Percentiles rank a stretch among this genome's conserved stretches.
phyloP scores from a whole-genome alignment of 257 asterid genomes.

The Przewalskia tangutica region DNA sequence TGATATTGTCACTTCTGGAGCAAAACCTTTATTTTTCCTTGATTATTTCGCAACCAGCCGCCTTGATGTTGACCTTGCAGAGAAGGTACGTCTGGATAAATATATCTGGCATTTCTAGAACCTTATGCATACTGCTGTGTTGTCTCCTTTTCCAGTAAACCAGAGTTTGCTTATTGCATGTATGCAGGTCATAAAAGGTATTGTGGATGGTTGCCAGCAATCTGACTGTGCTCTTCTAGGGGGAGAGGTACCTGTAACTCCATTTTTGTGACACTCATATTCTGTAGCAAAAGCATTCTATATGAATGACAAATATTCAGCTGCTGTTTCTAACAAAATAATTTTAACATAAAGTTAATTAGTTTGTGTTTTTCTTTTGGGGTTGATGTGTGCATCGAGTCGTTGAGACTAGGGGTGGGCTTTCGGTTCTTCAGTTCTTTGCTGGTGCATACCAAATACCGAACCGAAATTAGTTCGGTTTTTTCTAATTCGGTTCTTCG shows the following conservation, averaged over 20 bases:
- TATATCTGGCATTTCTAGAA: background rate
- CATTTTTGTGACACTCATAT: background rate
- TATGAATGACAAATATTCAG: background rate
- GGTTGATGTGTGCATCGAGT: background rate
- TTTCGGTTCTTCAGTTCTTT: too few relatives aligned
- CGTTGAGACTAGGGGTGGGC: background rate
- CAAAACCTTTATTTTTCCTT: constrained; percentile 92
- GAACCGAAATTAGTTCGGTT: too few relatives aligned
- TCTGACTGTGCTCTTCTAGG: constrained; percentile 89
- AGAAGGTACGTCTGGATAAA: constrained; percentile 39
- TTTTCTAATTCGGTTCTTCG: too few relatives aligned
- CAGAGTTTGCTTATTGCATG: background rate
- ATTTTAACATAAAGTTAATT: background rate
- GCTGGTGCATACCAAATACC: too few relatives aligned
- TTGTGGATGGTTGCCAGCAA: constrained; percentile 82
- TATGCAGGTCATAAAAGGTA: constrained; percentile 87
- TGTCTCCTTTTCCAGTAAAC: background rate
- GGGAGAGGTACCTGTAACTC: constrained; percentile 52
- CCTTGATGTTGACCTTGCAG: constrained; percentile 94
- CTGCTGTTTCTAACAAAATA: background rate
- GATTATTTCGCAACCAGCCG: constrained; percentile 91
- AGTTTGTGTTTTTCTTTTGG: background rate
- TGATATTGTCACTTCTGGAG: constrained; percentile 95
- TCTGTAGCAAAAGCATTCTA: background rate
- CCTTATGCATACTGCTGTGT: background rate